Base-by-base conservation (phyloP, 345 rosid species). In the Nasturtium officinale region DNA sequence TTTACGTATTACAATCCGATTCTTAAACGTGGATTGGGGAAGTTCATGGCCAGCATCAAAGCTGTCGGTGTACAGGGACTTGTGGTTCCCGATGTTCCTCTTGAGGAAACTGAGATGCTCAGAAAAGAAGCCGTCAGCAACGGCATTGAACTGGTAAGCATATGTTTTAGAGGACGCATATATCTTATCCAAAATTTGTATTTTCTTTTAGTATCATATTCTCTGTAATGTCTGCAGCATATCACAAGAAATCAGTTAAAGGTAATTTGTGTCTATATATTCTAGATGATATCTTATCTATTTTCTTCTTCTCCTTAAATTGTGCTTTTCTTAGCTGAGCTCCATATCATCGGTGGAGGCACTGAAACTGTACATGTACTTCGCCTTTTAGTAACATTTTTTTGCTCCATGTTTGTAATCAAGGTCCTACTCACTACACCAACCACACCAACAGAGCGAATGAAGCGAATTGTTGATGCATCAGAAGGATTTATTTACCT, bases 71-170 rank as follows among this genome's bases (percentile, higher is more conserved):
- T 95, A 60, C 96, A 84, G 7, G 99, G 90, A 74, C 96, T 95
- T 79, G 96, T 91, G 29, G 96, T 95, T 77, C 96, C 98, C 3
- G 99, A 95, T 83, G 96, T 95, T 77, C 99, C 98, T 73, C 78
- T 95, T 16, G 99, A 95, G 78, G 99, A 95, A 84, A 87, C 98
- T 58, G 90, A 87, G 67, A 57, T 82, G 74, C 72, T 95, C 66
- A 87, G 97, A 74, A 81, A 72, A 71, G 98, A 86, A 86, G 93
- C 99, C 57, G 21, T 79, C 18, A 85, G 80, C 75, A 70, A 85
- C 54, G 77, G 82, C 26, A 89, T 95, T 68, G 99, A 95, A 79
- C 72, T 91, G 92, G 98, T 81, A 56, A 29, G 78, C 43, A 45
- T 76, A 10, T 50, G 20, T 6, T 64, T 21, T 55, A 45, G 13